These are phyloP conservation scores for Trichothecium roseum DNA, from an alignment of 2,329 filamentous ascomycete species.

Conservation along the genomic window DNA sequence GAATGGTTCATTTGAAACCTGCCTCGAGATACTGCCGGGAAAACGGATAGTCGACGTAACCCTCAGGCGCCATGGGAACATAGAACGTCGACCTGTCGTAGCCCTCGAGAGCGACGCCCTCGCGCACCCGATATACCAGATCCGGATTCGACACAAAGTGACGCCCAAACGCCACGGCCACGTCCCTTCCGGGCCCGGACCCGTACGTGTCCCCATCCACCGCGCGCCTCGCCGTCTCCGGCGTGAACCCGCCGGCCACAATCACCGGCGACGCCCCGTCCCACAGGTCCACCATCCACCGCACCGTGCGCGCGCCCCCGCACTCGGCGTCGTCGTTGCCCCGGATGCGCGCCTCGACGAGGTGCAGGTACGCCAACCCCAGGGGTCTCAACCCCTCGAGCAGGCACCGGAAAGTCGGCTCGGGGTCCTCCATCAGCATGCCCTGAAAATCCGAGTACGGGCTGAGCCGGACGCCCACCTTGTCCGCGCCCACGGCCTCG, in stretches of 20 bases:
- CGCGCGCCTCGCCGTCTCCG: constrained; percentile 33
- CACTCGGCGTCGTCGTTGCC: constrained; percentile 32
- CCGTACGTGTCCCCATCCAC: constrained; percentile 42
- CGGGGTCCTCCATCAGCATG: constrained; percentile 33
- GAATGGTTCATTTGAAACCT: too few species aligned
- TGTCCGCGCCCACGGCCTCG: constrained; percentile 31
- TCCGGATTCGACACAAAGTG: constrained; percentile 20
- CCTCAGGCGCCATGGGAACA: constrained; percentile 13
- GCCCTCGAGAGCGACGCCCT: constrained; percentile 13
- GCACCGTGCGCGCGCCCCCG: constrained; percentile 20
- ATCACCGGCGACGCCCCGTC: constrained; percentile 40
- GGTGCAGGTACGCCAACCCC: constrained; percentile 40
- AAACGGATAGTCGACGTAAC: constrained; percentile 25
- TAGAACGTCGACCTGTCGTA: constrained; percentile 19
- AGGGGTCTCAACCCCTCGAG: constrained; percentile 35
- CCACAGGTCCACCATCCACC: constrained; percentile 24
- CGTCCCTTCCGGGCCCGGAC: constrained; percentile 36
- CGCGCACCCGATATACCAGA: constrained; percentile 16
- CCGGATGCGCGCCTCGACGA: constrained; percentile 39
- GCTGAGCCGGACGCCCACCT: constrained; percentile 31
- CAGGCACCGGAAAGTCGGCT: constrained; percentile 42
- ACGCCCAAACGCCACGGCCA: constrained; percentile 23
- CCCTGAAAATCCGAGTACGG: constrained; percentile 43
- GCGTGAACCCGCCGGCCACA: constrained; percentile 42
- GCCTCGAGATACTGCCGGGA: constrained; percentile 10